Evolutionary conservation across 2,329 filamentous ascomycete genomes (phyloP).

Genomic region (Xylaria sp.): DNA sequence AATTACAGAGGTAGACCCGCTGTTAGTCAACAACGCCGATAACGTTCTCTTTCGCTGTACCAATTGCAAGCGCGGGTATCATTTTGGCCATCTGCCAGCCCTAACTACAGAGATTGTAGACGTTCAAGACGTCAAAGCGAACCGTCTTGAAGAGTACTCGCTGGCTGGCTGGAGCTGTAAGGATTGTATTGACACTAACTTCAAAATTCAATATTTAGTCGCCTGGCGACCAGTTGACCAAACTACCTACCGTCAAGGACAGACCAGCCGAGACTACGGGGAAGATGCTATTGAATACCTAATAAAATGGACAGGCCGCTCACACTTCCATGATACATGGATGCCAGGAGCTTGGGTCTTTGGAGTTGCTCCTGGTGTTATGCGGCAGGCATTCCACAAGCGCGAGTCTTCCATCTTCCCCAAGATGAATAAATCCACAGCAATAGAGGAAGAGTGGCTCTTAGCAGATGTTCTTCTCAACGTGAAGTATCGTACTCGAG

Average conservation of each 20-base stretch:
- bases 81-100: conserved; percentile 82
- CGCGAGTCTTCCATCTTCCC: conserved; percentile 71
- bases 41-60: conserved; percentile 87
- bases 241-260: conserved; percentile 64
- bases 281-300: conserved; percentile 92
- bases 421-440: conserved; percentile 77
- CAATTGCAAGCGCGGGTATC: conserved; percentile 80
- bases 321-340: conserved; percentile 87
- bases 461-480: conserved; percentile 90
- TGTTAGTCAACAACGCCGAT: conserved; percentile 77
- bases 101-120: conserved; percentile 52
- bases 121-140: conserved; percentile 63
- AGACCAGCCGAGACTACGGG: conserved; percentile 64
- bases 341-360: conserved; percentile 90
- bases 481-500: conserved; percentile 69
- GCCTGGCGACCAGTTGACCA: conserved; percentile 83
- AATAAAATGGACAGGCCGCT: conserved; percentile 84
- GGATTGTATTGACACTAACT: conserved; percentile 73
- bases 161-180: conserved; percentile 78
- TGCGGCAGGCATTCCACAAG: conserved; percentile 81
- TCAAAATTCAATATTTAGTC: conserved; percentile 81
- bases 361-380: conserved; percentile 70
- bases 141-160: conserved; percentile 78
- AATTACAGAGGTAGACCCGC: conserved; percentile 69
- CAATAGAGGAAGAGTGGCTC: conserved; percentile 87